These are phyloP conservation scores for Melaleuca alternifolia DNA, from an alignment of 345 rosid species.

Conservation along the genomic window DNA sequence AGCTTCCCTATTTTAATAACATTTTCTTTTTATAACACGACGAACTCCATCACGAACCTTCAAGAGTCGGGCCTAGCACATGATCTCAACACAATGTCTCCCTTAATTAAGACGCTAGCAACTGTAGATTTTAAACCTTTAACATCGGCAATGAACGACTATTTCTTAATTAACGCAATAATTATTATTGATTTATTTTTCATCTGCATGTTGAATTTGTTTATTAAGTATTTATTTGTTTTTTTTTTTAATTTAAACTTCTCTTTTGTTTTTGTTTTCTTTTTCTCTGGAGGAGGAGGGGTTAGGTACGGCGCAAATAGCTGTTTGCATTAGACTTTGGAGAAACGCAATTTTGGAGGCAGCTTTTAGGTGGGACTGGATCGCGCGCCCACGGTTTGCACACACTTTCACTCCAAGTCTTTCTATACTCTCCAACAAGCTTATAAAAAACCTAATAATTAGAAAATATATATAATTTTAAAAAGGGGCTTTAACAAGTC, in stretches of 20 bases:
- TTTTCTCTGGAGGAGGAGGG: not conserved
- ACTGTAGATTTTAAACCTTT: no score
- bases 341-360: not conserved
- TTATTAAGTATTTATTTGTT: no score
- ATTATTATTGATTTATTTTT: no score
- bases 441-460: not conserved
- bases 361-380: not conserved
- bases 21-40: no score
- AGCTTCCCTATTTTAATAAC: not conserved
- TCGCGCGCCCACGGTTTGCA: not conserved
- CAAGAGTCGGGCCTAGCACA: no score
- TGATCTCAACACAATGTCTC: no score
- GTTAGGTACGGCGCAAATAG: not conserved
- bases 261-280: fast-evolving
- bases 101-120: no score
- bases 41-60: no score
- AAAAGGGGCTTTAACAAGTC: no score
- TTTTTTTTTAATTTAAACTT: not conserved
- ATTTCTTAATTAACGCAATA: no score
- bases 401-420: not conserved
- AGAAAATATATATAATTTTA: not conserved
- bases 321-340: not conserved
- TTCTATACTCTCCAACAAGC: not conserved
- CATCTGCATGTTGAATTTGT: not conserved
- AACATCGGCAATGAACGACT: no score